Evolutionary conservation across 192 early-diverging fungal genomes (phyloP), one percentile per base, ranked within the genome.

Genomic region (Rhizophagus clarus): DNA sequence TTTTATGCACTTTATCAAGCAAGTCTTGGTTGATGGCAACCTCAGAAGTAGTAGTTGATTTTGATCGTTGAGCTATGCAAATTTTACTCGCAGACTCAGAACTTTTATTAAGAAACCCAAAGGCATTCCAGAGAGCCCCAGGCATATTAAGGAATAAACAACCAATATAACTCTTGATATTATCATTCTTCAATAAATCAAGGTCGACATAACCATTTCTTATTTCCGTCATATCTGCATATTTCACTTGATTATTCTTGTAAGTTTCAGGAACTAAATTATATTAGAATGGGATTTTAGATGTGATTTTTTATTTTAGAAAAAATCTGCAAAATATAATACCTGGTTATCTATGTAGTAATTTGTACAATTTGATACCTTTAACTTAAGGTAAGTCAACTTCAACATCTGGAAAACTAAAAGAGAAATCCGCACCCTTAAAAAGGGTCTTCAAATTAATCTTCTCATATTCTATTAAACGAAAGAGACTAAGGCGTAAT

Each of bases 171-270:
- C 22, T 7, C 14, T 67, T n/a, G 22, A 67, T 67, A 29, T 2
- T 31, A 24, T 67, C 64, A 67, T 67, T 29, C 64, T 67, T 67
- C 64, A 67, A 24, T 31, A 31, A 67, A 67, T 67, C 64, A 3
- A 67, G n/a, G 24, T 26, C 31, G 26, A 67, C 26, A 67, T 67
- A 67, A 14, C 64, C 64, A 67, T 67, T 26, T 67, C 22, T 67
- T 32, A 67, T 6, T 67, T 67, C 64, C 64, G 15, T n/a, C 8
- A 31, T 67, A 12, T 32, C 4, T 12, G 24, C 64, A 67, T 67
- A 67, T 67, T 29, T 67, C 17, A 67, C 64, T 67, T 67, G 28
- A 31, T 67, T 67, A 67, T 67, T 67, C 64, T 67, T 10, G 64
- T 67, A 31, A 67, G 64, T 67, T 67, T 22, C 1, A 32, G 64